These are phyloP conservation scores for Phytophthora pluvialis DNA, from an alignment of 352 stramenopile species.

Conservation along the genomic window DNA sequence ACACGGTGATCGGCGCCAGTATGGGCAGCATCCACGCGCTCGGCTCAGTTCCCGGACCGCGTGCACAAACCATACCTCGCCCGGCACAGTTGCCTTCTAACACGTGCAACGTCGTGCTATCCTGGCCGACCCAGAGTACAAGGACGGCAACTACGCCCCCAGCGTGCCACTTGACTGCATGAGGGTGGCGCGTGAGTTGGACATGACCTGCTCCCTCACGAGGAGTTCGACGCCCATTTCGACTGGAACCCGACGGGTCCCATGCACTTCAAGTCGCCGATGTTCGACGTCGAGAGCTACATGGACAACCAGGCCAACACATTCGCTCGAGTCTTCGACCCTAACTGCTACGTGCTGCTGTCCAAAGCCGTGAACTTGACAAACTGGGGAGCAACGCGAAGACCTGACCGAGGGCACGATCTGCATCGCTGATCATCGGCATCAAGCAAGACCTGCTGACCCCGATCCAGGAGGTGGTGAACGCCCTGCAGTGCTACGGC, in stretches of 20 bases:
- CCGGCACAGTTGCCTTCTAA: slow-evolving; percentile 84
- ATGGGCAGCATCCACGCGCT: slow-evolving; percentile 91
- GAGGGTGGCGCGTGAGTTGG: slow-evolving; percentile 85
- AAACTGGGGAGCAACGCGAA: slow-evolving; percentile 74
- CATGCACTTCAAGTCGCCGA: slow-evolving; percentile 76
- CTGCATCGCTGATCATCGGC: slow-evolving; percentile 79
- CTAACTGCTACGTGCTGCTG: slow-evolving; percentile 90
- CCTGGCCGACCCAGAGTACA: slow-evolving; percentile 76
- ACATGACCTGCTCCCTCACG: slow-evolving; percentile 89
- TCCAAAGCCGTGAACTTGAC: slow-evolving; percentile 90
- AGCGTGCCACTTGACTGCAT: slow-evolving; percentile 73
- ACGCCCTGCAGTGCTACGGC: slow-evolving; percentile 84
- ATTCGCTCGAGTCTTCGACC: slow-evolving; percentile 85
- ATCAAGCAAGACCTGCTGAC: slow-evolving; percentile 88
- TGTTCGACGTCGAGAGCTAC: slow-evolving; percentile 91
- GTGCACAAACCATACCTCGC: slow-evolving; percentile 87
- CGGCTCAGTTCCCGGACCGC: slow-evolving; percentile 81
- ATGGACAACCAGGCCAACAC: slow-evolving; percentile 91
- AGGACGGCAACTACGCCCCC: slow-evolving; percentile 75
- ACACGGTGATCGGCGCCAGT: slow-evolving; percentile 86
- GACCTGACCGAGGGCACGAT: slow-evolving; percentile 75
- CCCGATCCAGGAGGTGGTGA: slow-evolving; percentile 84
- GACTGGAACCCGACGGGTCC: slow-evolving; percentile 83
- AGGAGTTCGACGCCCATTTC: slow-evolving; percentile 88
- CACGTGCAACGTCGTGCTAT: slow-evolving; percentile 87